phyloP scores from a whole-genome alignment of 768 basidiomycete species.

The Lactarius psammicola region DNA sequence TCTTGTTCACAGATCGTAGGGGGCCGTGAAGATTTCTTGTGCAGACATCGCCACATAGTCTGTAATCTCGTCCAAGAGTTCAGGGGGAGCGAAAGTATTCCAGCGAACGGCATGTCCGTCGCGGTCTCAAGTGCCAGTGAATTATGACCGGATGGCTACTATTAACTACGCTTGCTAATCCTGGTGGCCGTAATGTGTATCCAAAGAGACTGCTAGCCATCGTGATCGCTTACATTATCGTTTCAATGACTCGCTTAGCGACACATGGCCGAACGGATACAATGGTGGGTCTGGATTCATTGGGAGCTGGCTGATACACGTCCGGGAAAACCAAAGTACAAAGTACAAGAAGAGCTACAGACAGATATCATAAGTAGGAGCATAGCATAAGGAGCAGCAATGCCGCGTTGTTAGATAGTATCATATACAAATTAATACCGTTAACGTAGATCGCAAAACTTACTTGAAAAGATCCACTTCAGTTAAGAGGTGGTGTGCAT shows the following conservation, averaged over 20 bases:
- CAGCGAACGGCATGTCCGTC: too few relatives aligned
- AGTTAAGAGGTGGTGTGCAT: constrained; percentile 1
- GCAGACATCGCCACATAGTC: too few relatives aligned
- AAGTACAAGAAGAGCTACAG: constrained; percentile 11
- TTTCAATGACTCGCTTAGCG: neutral
- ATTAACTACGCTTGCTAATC: too few relatives aligned
- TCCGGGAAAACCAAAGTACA: constrained; percentile 3
- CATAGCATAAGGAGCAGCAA: constrained; percentile 4
- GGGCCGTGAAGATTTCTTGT: too few relatives aligned
- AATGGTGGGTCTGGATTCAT: neutral
- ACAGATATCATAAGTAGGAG: constrained; percentile 2
- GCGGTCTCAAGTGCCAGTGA: too few relatives aligned
- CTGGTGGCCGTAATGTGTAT: too few relatives aligned
- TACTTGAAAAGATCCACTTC: neutral
- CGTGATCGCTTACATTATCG: too few relatives aligned
- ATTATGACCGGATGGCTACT: too few relatives aligned
- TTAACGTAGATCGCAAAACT: neutral
- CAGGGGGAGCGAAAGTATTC: too few relatives aligned
- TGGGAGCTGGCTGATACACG: neutral
- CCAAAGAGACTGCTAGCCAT: neutral
- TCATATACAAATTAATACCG: neutral
- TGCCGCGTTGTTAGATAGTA: neutral
- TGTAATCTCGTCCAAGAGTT: too few relatives aligned
- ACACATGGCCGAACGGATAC: neutral
- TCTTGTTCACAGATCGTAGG: too few relatives aligned